These are phyloP conservation scores for Thymus mandschuricus DNA, from an alignment of 257 asterid species.

Conservation along the genomic window DNA sequence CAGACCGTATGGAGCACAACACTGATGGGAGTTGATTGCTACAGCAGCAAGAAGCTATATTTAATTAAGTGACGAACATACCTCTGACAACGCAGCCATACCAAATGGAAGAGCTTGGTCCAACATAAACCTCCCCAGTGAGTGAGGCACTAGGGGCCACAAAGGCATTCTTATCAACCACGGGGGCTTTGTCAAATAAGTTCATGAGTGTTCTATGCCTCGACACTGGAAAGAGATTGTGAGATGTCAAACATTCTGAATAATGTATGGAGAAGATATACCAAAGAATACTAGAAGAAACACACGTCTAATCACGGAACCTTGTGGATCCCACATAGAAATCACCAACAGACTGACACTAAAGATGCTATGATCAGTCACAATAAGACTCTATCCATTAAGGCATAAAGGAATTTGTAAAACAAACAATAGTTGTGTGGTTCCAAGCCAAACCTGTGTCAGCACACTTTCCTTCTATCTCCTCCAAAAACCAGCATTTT, in stretches of 20 bases:
- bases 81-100: conserved; percentile 96
- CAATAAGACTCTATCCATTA: neutral
- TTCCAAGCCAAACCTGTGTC: neutral
- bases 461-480: conserved; percentile 1
- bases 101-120: conserved; percentile 83
- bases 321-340: neutral
- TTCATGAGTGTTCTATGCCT: conserved; percentile 94
- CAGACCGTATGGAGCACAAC: neutral
- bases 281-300: conserved; percentile 5
- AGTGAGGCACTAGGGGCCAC: conserved; percentile 94
- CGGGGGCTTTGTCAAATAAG: conserved; percentile 76
- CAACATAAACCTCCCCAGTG: conserved; percentile 77
- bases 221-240: conserved; percentile 53
- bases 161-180: conserved; percentile 72
- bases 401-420: neutral
- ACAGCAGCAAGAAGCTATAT: conserved; percentile 22
- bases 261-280: neutral
- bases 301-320: neutral
- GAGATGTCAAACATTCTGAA: neutral
- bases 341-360: neutral
- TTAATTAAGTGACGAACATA: conserved; percentile 36
- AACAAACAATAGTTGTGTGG: neutral
- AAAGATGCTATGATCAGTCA: neutral
- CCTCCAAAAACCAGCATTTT: neutral
- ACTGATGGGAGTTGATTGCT: neutral